Evolutionary conservation across 2,329 filamentous ascomycete genomes (phyloP).

Genomic region (Atkinsonella texensis): DNA sequence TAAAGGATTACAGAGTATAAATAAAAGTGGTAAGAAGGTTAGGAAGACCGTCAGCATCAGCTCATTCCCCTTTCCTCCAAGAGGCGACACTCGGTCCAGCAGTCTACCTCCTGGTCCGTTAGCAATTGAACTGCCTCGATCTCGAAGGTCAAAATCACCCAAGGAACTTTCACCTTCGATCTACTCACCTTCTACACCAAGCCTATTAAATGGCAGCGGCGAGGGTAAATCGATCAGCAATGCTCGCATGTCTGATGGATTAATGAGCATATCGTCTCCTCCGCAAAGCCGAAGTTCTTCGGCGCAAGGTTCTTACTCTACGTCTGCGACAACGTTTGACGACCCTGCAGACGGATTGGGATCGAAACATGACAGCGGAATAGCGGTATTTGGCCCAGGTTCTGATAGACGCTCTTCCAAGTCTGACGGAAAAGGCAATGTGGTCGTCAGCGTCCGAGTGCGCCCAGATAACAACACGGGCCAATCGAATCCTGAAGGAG

Average conservation of each 20-base stretch:
- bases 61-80: constrained; percentile 82
- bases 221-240: constrained; percentile 63
- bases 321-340: constrained; percentile 79
- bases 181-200: constrained; percentile 46
- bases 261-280: constrained; percentile 68
- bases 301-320: constrained; percentile 83
- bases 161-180: constrained; percentile 40
- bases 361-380: constrained; percentile 15
- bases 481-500: constrained; percentile 53
- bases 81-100: constrained; percentile 43
- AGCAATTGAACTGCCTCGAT: constrained; percentile 35
- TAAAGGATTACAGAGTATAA: constrained; percentile 42
- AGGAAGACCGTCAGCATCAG: constrained; percentile 89
- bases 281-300: constrained; percentile 86
- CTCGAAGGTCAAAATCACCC: constrained; percentile 43
- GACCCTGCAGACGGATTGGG: constrained; percentile 51
- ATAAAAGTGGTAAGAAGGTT: constrained; percentile 54
- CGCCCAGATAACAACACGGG: constrained; percentile 65
- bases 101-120: constrained; percentile 53
- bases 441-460: constrained; percentile 88
- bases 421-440: constrained; percentile 77
- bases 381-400: constrained; percentile 17
- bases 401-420: constrained; percentile 40
- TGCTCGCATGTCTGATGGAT: constrained; percentile 58
- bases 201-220: constrained; percentile 65